Evolutionary conservation across 2,329 filamentous ascomycete genomes (phyloP), one percentile per base, ranked within the genome.

Genomic region (Colletotrichum sp.): DNA sequence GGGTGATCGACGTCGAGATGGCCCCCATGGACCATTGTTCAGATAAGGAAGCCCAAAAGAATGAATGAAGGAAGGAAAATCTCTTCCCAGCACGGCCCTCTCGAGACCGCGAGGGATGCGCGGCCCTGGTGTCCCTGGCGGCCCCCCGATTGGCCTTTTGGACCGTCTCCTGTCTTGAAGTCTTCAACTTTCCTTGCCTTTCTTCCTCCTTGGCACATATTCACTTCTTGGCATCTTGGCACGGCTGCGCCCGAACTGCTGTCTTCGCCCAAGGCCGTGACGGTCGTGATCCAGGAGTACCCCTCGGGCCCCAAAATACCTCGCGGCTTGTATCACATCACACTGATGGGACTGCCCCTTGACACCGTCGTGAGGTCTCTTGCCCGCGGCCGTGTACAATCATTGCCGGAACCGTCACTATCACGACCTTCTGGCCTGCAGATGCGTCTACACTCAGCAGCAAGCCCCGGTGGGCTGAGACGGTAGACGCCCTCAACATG

Each of bases 1-100:
- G 32, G 70, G 43, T 60, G 70, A 75, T 75, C 70, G 73, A 73
- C 73, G 70, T 67, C 64, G 58, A 73, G 70, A 75, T 69, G 70
- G 64, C 70, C 70, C 70, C 69, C 70, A 60, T 62, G 26, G 38
- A n/a, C 64, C 62, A 67, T 72, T 70, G 43, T 73, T 65, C 64
- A 75, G 73, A 73, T 70, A 65, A 75, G 58, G 70, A 67, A 75
- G 58, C 56, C 26, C 64, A n/a, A 26, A 48, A 56, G 73, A 75
- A 75, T 34, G 26, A 48, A 26, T n/a, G 30, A 48, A 48, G 64
- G 56, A 75, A 75, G 56, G 36, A 28, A 55, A 64, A 62, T 34
- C 36, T 70, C 38, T 48, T 60, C n/a, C 18, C 34, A 61, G 70
- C 73, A 72, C 73, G 62, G 62, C 21, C 69, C 66, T n/a, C 60